These are phyloP conservation scores for Aspergillus udagawae DNA, from an alignment of 2,329 filamentous ascomycete species.

Conservation along the genomic window DNA sequence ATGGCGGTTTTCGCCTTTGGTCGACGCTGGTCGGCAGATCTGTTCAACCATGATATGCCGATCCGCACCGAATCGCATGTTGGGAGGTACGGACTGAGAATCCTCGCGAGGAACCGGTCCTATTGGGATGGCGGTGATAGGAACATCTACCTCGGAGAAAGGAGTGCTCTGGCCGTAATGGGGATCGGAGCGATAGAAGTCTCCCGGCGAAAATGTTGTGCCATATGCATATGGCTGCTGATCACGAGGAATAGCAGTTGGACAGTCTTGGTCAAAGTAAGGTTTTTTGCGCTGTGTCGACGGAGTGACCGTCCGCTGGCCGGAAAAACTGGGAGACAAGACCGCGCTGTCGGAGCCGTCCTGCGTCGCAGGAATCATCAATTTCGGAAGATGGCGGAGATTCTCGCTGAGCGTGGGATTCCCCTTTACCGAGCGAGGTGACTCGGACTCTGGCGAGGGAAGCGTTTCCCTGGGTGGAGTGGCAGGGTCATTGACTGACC, in stretches of 20 bases:
- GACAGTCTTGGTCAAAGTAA: conserved; percentile 19
- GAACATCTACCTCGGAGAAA: no score
- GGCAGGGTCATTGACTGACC: conserved; percentile 49
- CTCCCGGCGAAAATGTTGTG: neutral
- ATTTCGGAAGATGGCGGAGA: neutral
- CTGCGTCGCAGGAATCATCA: conserved; percentile 49
- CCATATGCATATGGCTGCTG: neutral
- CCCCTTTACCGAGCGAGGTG: neutral
- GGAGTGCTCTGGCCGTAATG: conserved; percentile 2
- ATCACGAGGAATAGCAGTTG: no score
- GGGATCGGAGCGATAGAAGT: no score
- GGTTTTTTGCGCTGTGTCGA: conserved; percentile 4
- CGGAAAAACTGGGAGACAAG: conserved; percentile 17
- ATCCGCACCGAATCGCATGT: conserved; percentile 19
- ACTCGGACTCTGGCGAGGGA: conserved; percentile 3
- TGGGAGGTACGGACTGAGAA: conserved; percentile 14
- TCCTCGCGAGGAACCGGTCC: no score
- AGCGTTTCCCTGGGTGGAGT: conserved; percentile 50
- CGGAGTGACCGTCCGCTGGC: conserved; percentile 8
- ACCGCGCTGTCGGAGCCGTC: no score
- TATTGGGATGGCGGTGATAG: no score
- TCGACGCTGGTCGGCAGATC: conserved; percentile 44
- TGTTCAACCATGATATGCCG: conserved; percentile 40
- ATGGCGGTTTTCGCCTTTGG: conserved; percentile 17
- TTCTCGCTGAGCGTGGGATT: neutral